Evolutionary conservation across 2,329 filamentous ascomycete genomes (phyloP), one percentile per base, ranked within the genome.

Genomic region (Pseudogymnoascus sp.): DNA sequence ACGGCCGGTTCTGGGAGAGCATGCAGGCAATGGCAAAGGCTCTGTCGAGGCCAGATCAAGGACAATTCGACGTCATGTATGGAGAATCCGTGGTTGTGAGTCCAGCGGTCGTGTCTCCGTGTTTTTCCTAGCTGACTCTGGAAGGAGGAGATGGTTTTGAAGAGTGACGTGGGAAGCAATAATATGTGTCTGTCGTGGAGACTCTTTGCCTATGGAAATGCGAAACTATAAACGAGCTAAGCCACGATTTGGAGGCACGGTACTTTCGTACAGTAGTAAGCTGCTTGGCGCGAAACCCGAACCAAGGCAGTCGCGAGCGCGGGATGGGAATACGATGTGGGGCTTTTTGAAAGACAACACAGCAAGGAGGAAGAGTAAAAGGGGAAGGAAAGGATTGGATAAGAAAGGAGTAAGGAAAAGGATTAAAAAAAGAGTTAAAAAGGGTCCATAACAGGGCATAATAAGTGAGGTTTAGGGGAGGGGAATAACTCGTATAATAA

Each of bases 21-120:
- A 55, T 55, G 45, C 45, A 55, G 45, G 45, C 45, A 55, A 55
- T 33, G 45, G 45, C 45, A 27, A 55, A 55, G 45, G 45, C 45
- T 55, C 45, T 55, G 27, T 55, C 45, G 45, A 55, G 45, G 45
- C 45, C 45, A 33, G 45, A 31, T 55, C 45, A 55, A 55, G 45
- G 27, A 18, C 45, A 55, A 55, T 55, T 55, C 45, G 45, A 31
- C 45, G 45, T 55, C 45, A 55, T 55, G 27, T 55, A 52, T 12
- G 45, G 27, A 52, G 25, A 15, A 18, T 33, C 45, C 45, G 45
- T 33, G 45, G 27, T 55, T 55, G 45, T 55, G 45, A 55, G 27
- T 33, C 45, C 45, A 33, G 7, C 27, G 45, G 45, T 33, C n/a
- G 45, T 33, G n/a, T 12, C 12, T 21, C 21, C 21, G 21, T 21